Evolutionary conservation across 495 filamentous ascomycete species (phyloP), one percentile per base, ranked within the genome.

Genomic region (Xylaria flabelliformis): DNA sequence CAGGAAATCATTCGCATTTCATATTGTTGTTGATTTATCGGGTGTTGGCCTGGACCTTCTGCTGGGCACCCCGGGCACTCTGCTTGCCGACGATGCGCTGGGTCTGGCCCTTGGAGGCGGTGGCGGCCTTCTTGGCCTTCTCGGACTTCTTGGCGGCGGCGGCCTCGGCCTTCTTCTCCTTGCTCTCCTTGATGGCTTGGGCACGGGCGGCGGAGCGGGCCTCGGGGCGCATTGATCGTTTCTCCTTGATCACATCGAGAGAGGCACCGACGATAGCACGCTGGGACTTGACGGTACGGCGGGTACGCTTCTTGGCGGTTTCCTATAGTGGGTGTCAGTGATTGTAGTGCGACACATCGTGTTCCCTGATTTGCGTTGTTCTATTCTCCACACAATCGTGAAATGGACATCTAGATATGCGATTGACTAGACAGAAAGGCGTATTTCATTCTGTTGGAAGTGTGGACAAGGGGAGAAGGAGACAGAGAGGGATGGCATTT

Each of bases 231-330:
- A 91, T 87, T 73, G 88, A 84, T 81, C 96, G 95, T 86, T 94
- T 94, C 91, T 99, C 96, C 90, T 98, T 99, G 90, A 99, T 98
- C 78, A 97, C 92, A 79, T 99, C 97, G 84, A 99, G 94, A 76
- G 95, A 97, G 78, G 95, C 95, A 89, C 96, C 96, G 81, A 98
- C 96, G 88, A 99, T 97, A 81, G 93, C 94, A 88, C 96, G 95
- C 90, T 99, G 96, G 83, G 91, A 85, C 92, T 99, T 99, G 87
- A 99, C 92, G 77, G 93, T 95, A 81, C 94, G 94, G 90, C 96
- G 97, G 74, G 94, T 94, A 81, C 96, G 94, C 91, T 98, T 98
- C 92, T 99, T 99, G 87, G 95, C 94, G 80, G 97, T 90, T 91
- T 99, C 96, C 96, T 99, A 84, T 88, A 69, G 42, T 65, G 17